Percentiles rank a stretch among this genome's conserved stretches.
These are phyloP conservation scores for Talaromyces sp. DNA, from an alignment of 2,329 filamentous ascomycete species.

Conservation along the genomic window DNA sequence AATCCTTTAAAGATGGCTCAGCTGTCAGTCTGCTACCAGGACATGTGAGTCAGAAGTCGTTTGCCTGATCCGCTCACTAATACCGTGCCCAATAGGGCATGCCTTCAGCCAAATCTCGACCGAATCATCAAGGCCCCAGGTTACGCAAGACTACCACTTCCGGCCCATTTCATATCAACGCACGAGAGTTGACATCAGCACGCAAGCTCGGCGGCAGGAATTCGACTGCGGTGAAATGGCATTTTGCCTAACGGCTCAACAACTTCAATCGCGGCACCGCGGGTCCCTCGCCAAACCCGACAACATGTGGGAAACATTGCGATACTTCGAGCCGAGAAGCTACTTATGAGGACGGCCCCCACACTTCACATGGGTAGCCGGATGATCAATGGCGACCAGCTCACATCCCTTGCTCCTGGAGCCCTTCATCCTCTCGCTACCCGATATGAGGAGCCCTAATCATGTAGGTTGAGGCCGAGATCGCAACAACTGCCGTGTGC, in stretches of 20 bases:
- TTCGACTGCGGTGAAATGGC: not conserved
- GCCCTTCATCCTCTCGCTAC: not conserved
- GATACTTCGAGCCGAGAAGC: not conserved
- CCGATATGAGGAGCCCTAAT: not conserved
- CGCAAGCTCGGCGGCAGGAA: not conserved
- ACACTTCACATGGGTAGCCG: not conserved
- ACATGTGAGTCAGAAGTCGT: not conserved
- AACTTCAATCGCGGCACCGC: not conserved
- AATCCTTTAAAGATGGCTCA: not conserved
- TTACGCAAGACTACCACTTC: not conserved
- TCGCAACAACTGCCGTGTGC: not conserved
- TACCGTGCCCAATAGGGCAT: conserved; percentile 1
- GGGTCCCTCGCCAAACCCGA: not conserved
- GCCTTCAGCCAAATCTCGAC: not conserved
- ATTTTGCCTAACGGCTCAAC: not conserved
- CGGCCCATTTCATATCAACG: not conserved
- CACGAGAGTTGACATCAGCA: not conserved
- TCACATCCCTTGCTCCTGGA: not conserved
- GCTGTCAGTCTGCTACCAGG: not conserved
- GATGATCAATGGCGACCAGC: not conserved
- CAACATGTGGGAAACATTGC: not conserved
- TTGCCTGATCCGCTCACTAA: not conserved
- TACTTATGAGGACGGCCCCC: not conserved
- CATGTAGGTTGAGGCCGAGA: not conserved
- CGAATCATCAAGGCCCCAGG: not conserved